Percentiles rank a stretch among this genome's conserved stretches.
Evolutionary conservation across 1,284 basidiomycete species (phyloP).

Genomic region (Malassezia pachydermatis): DNA sequence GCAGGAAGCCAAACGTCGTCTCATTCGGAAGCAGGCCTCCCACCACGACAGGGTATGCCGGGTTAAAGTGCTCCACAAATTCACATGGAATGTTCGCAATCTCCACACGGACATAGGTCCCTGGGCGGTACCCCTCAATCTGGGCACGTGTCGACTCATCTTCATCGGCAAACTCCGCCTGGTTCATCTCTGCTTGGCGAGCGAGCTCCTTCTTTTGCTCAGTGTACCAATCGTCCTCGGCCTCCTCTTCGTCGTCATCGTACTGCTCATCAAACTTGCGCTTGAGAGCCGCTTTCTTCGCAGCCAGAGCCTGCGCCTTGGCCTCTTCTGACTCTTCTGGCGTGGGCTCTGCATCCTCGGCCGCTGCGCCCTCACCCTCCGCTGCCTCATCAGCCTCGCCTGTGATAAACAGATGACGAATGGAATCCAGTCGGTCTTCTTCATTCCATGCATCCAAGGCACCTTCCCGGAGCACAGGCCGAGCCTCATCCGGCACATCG

Average conservation of each 20-base stretch:
- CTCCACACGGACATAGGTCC: conserved; percentile 88
- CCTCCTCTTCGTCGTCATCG: conserved; percentile 59
- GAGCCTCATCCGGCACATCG: conserved; percentile 63
- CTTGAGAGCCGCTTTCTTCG: conserved; percentile 83
- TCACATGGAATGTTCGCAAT: conserved; percentile 75
- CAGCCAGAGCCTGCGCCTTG: conserved; percentile 58
- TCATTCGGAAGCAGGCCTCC: conserved; percentile 86
- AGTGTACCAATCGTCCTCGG: conserved; percentile 43
- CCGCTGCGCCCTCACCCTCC: conserved; percentile 50
- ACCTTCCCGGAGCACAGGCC: conserved; percentile 54
- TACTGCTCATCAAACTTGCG: conserved; percentile 94
- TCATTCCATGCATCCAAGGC: conserved; percentile 66
- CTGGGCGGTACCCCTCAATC: conserved; percentile 82
- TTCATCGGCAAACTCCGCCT: conserved; percentile 71
- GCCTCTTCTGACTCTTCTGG: conserved; percentile 48
- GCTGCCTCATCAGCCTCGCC: conserved; percentile 52
- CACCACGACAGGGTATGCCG: conserved; percentile 76
- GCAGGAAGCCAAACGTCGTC: conserved; percentile 78
- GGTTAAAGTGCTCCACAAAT: conserved; percentile 85
- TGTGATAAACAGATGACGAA: conserved; percentile 83
- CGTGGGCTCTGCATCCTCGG: conserved; percentile 30
- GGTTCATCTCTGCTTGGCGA: conserved; percentile 71
- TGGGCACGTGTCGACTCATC: conserved; percentile 68
- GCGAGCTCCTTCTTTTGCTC: conserved; percentile 83
- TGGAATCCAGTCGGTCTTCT: conserved; percentile 71